Conservation (phyloP, 441 rosid genomes). For the Euphorbia schlechtendalii region DNA sequence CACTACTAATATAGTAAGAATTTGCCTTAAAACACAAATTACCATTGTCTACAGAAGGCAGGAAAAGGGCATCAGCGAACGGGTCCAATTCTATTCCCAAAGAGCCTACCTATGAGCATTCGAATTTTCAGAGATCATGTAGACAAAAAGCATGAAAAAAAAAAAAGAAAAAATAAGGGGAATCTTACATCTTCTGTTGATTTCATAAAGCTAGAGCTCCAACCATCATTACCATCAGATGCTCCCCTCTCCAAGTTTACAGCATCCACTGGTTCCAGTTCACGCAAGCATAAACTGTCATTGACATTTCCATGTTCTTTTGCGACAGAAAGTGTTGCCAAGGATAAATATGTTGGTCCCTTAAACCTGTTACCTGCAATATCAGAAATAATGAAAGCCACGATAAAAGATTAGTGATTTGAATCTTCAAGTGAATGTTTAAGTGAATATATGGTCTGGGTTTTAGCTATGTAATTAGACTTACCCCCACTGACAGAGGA, state of each 20-base stretch:
- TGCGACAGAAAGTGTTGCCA: neutral
- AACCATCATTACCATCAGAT: slow-evolving; percentile 2
- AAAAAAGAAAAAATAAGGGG: neutral
- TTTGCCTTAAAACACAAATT: neutral
- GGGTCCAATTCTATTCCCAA: slow-evolving; percentile 22
- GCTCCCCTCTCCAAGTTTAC: neutral
- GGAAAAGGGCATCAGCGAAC: slow-evolving; percentile 8
- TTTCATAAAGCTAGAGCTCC: slow-evolving; percentile 13
- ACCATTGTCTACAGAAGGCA: slow-evolving; percentile 14
- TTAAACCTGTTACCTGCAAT: neutral
- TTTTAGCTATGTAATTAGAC: slow-evolving; percentile 7
- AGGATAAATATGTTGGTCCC: slow-evolving; percentile 7
- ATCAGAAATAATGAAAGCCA: slow-evolving; percentile 4
- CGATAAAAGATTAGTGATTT: neutral
- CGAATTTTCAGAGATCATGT: neutral
- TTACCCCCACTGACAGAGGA: slow-evolving; percentile 11
- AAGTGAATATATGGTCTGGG: neutral
- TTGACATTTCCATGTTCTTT: slow-evolving; percentile 9
- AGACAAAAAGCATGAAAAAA: neutral
- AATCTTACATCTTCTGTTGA: slow-evolving; percentile 2
- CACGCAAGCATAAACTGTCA: slow-evolving; percentile 10
- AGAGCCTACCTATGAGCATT: slow-evolving; percentile 15
- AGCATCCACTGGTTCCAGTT: slow-evolving; percentile 1
- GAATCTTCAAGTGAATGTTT: neutral
- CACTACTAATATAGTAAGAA: neutral